Conservation (phyloP, 225 moss, liverwort and hornwort species). For the Takakia lepidozioides region DNA sequence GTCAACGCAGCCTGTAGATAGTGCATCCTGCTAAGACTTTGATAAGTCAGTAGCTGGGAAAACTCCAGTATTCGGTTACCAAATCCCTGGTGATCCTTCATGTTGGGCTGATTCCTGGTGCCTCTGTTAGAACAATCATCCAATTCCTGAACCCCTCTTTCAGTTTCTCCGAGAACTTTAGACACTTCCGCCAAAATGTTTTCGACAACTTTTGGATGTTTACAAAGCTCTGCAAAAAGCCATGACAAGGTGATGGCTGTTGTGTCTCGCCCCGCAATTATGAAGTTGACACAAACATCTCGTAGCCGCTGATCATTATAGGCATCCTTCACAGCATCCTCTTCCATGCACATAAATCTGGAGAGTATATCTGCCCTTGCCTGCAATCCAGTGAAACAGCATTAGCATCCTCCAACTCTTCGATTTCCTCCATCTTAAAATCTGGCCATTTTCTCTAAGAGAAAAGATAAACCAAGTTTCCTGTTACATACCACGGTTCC, state of each 20-base stretch:
- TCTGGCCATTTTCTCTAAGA: not conserved
- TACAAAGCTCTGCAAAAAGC: slow-evolving; percentile 30
- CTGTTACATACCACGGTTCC: too few relatives aligned
- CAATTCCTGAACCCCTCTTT: too few relatives aligned
- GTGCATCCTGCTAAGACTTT: slow-evolving; percentile 19
- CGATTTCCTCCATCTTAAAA: too few relatives aligned
- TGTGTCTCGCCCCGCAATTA: slow-evolving; percentile 54
- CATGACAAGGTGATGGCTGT: slow-evolving; percentile 36
- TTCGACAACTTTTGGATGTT: slow-evolving; percentile 30
- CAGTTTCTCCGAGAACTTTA: slow-evolving; percentile 5
- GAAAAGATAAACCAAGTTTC: not conserved
- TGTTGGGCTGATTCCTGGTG: not conserved
- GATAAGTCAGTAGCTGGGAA: slow-evolving; percentile 20
- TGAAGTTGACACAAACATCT: slow-evolving; percentile 39
- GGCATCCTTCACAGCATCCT: slow-evolving; percentile 1
- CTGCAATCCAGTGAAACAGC: not conserved
- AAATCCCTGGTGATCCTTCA: not conserved
- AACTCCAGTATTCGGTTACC: slow-evolving; percentile 14
- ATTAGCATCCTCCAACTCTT: too few relatives aligned
- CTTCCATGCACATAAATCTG: slow-evolving; percentile 28
- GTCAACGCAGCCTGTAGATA: slow-evolving; percentile 42
- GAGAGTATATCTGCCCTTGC: slow-evolving; percentile 17
- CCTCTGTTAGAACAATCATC: too few relatives aligned
- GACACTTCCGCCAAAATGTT: slow-evolving; percentile 28
- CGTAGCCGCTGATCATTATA: slow-evolving; percentile 24